Evolutionary conservation across 2,329 filamentous ascomycete species (phyloP).

Genomic region (Fusarium austroafricanum): DNA sequence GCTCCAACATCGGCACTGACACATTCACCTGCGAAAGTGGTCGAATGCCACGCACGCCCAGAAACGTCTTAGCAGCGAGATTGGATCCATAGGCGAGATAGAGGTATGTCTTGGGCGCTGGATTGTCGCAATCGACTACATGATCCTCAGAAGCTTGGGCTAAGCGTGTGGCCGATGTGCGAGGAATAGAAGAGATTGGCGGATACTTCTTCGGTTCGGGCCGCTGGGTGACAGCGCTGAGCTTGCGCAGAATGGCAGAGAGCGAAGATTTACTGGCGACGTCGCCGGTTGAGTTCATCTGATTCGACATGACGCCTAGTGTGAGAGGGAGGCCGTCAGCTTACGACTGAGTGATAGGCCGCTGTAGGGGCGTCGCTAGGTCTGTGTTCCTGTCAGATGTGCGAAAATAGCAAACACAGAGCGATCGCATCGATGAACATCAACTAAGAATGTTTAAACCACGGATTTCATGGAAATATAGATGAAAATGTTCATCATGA

Average conservation of each 20-base stretch:
- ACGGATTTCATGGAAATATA: neutral
- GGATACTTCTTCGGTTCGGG: slow-evolving; percentile 44
- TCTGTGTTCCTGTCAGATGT: neutral
- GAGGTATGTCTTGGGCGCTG: slow-evolving; percentile 66
- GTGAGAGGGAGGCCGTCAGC: slow-evolving; percentile 19
- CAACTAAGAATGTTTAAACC: slow-evolving; percentile 3
- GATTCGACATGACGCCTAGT: slow-evolving; percentile 29
- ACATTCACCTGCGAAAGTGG: slow-evolving; percentile 87
- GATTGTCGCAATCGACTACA: slow-evolving; percentile 38
- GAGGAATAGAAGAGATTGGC: slow-evolving; percentile 49
- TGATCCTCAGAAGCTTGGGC: slow-evolving; percentile 46
- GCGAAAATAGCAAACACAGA: neutral
- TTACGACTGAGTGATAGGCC: slow-evolving; percentile 11
- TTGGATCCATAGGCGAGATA: slow-evolving; percentile 96
- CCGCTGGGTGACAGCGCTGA: slow-evolving; percentile 34
- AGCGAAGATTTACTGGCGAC: slow-evolving; percentile 19
- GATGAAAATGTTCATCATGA: neutral
- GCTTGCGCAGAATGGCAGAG: slow-evolving; percentile 43
- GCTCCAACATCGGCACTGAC: slow-evolving; percentile 77
- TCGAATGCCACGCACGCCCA: slow-evolving; percentile 79
- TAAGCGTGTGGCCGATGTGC: slow-evolving; percentile 47
- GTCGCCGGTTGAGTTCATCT: neutral
- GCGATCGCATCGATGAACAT: neutral
- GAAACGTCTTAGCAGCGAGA: slow-evolving; percentile 82
- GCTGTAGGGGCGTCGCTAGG: neutral